These are phyloP conservation scores for Lasiodiplodia gonubiensis DNA, from an alignment of 2,329 filamentous ascomycete species.

Conservation along the genomic window DNA sequence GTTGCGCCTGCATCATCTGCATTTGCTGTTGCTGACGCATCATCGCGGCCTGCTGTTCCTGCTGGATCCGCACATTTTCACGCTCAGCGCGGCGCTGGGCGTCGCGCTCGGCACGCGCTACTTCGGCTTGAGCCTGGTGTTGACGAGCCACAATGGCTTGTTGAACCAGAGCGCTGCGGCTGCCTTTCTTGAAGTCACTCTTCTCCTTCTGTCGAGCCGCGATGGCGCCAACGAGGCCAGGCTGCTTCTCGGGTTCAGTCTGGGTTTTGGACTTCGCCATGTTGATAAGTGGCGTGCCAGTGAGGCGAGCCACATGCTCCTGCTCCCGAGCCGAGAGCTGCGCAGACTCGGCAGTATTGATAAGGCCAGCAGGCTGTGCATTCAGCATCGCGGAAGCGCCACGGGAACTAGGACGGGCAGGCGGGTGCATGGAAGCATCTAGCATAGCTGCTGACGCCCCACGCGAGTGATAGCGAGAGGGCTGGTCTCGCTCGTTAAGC, in stretches of 20 bases:
- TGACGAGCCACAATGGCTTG: slow-evolving; percentile 69
- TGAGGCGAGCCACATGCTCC: slow-evolving; percentile 83
- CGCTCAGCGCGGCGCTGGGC: slow-evolving; percentile 40
- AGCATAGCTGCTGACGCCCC: slow-evolving; percentile 29
- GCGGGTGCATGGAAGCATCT: slow-evolving; percentile 27
- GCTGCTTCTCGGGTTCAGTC: slow-evolving; percentile 48
- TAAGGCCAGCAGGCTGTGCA: slow-evolving; percentile 27
- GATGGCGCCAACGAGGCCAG: slow-evolving; percentile 76
- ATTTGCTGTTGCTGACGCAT: slow-evolving; percentile 30
- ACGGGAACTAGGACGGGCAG: slow-evolving; percentile 59
- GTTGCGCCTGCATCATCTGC: slow-evolving; percentile 25
- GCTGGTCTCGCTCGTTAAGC: slow-evolving; percentile 3
- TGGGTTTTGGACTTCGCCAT: slow-evolving; percentile 60
- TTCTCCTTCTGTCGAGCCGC: slow-evolving; percentile 80
- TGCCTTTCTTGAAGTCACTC: slow-evolving; percentile 68
- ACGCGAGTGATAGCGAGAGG: slow-evolving; percentile 32
- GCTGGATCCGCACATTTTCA: slow-evolving; percentile 36
- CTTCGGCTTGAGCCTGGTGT: slow-evolving; percentile 58
- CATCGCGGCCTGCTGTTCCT: slow-evolving; percentile 34
- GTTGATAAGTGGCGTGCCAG: slow-evolving; percentile 75
- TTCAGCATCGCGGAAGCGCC: slow-evolving; percentile 57
- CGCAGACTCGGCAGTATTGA: slow-evolving; percentile 56
- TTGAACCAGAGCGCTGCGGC: slow-evolving; percentile 73
- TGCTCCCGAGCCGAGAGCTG: slow-evolving; percentile 86
- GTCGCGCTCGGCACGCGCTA: slow-evolving; percentile 47